Conservation (phyloP, 805 yeast species). For the Lipomyces sp. region DNA sequence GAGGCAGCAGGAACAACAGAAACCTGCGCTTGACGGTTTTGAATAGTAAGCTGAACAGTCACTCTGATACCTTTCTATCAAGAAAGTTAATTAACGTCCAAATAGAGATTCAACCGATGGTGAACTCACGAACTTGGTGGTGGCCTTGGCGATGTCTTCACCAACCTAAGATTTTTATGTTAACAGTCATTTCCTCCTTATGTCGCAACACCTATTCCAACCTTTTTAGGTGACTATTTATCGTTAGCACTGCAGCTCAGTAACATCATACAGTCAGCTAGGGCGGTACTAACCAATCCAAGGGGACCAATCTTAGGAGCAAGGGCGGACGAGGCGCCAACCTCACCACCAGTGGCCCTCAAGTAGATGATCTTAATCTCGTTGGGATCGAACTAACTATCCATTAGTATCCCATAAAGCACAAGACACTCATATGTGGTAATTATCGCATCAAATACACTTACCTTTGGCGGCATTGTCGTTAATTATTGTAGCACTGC, state of each 20-base stretch:
- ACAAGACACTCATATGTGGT: background rate
- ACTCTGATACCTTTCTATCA: conserved; percentile 90
- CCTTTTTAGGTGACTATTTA: conserved; percentile 56
- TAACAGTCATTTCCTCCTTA: background rate
- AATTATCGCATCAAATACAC: conserved; percentile 4
- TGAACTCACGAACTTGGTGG: conserved; percentile 73
- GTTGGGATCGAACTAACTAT: conserved; percentile 82
- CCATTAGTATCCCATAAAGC: conserved; percentile 1
- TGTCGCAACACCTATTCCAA: conserved; percentile 72
- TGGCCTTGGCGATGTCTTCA: conserved; percentile 99
- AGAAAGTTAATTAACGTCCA: background rate
- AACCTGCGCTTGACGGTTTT: conserved; percentile 99
- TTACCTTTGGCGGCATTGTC: conserved; percentile 35
- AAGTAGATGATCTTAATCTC: conserved; percentile 98
- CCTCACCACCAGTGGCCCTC: conserved; percentile 99
- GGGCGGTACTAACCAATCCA: conserved; percentile 61
- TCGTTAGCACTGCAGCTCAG: background rate
- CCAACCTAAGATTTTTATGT: conserved; percentile 82
- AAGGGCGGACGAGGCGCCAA: conserved; percentile 98
- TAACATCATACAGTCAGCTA: background rate
- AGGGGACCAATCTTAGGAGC: conserved; percentile 99
- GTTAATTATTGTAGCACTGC: conserved; percentile 7
- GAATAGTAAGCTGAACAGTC: conserved; percentile 97
- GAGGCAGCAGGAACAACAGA: conserved; percentile 99
- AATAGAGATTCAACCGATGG: background rate